Base-by-base conservation (phyloP, 2,329 filamentous ascomycete species). In the Fusarium proliferatum region DNA sequence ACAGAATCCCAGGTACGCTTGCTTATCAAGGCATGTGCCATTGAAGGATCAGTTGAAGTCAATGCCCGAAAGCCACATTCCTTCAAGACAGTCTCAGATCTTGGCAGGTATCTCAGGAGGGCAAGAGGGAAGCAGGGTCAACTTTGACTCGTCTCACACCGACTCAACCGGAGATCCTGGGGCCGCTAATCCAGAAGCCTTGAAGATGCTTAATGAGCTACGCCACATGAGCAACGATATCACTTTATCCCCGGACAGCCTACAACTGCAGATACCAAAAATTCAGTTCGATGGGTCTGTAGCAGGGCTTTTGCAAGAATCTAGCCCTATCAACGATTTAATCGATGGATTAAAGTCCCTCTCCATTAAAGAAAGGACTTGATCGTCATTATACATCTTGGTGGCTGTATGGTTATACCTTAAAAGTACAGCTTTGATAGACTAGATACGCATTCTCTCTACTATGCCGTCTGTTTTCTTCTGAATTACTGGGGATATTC, bases 361-460 rank as follows among this genome's bases (percentile, higher is more conserved):
- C 6, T 53, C 33, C 5, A 9, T 53, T 2, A 16, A 3, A n/a
- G 34, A 53, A 17, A 39, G 5, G 17, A 16, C 9, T 38, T 38
- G 7, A 26, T 0, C 0, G 4, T 11, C 9, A 1, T 11, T 38
- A 34, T 16, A 10, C 30, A 19, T 4, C 2, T 12, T 23, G 11
- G 3, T 51, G 30, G 6, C 19, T 34, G 4, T 23, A 9, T 10
- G 17, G 17, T 28, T 46, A 9, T 19, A 5, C 48, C 0, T 36
- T 53, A 2, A 5, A 6, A 9, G 3, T 16, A 4, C 9, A 36
- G 7, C 9, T 11, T 38, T 1, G 36, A 26, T 52, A 26, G 2
- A 36, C 17, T 19, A 16, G 17, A 36, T 21, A 21, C 19, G 9
- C 3, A 42, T 42, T 42, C 12, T 21, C 39, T 38, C 17, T 38